Conservation (phyloP, 164 flowering plant genomes). For the Platanus orientalis region DNA sequence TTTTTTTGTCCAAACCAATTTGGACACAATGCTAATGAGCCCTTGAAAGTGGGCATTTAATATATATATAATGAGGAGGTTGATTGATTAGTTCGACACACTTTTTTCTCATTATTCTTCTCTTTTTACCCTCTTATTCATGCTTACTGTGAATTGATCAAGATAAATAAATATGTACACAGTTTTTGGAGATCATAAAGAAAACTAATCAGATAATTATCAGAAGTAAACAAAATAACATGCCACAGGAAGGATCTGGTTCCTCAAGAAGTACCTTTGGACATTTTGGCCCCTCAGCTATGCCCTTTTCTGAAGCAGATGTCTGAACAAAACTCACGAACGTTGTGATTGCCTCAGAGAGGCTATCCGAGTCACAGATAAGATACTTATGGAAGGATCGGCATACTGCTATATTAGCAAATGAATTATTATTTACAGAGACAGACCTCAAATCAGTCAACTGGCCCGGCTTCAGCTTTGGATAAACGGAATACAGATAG, state of each 20-base stretch:
- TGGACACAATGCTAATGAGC: too few relatives aligned
- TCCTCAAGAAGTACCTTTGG: conserved; percentile 64
- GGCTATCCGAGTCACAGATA: conserved; percentile 53
- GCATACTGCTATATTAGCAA: conserved; percentile 67
- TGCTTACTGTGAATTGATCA: too few relatives aligned
- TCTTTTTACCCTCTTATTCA: too few relatives aligned
- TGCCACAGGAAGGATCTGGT: background rate
- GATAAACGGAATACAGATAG: conserved; percentile 80
- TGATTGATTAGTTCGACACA: too few relatives aligned
- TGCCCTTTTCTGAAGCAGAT: conserved; percentile 28
- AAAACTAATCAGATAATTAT: background rate
- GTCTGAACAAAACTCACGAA: conserved; percentile 41
- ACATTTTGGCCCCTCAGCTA: conserved; percentile 48
- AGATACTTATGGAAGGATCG: conserved; percentile 59
- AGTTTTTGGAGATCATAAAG: too few relatives aligned
- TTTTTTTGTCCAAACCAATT: too few relatives aligned
- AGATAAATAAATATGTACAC: too few relatives aligned
- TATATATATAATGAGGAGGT: too few relatives aligned
- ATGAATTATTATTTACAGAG: conserved; percentile 66
- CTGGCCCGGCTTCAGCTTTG: conserved; percentile 87
- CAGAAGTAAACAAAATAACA: background rate
- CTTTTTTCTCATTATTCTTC: too few relatives aligned
- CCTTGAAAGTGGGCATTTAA: too few relatives aligned
- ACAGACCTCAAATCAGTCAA: conserved; percentile 89
- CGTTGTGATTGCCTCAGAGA: conserved; percentile 44